Evolutionary conservation across 169 alveolate species (phyloP).

Genomic region (Plasmodium relictum): DNA sequence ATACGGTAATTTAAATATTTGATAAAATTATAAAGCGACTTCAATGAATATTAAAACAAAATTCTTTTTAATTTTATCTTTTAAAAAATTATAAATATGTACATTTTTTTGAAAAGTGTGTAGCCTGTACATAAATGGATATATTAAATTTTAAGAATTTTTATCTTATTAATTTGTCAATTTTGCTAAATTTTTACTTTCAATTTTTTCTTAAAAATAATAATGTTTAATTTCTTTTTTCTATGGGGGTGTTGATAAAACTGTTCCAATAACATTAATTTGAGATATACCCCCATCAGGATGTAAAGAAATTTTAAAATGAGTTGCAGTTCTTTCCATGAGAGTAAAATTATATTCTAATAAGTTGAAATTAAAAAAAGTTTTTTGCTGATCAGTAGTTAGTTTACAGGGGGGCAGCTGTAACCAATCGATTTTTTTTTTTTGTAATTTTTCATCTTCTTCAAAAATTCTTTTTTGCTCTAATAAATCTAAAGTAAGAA

Average conservation of each 20-base stretch:
- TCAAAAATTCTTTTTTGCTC: slow-evolving; percentile 71
- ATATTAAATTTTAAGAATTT: not conserved
- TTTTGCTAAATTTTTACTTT: no score
- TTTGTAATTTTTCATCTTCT: slow-evolving; percentile 67
- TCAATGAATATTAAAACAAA: no score
- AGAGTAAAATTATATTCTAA: slow-evolving; percentile 47
- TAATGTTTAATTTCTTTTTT: not conserved
- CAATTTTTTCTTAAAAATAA: not conserved
- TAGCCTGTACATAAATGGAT: not conserved
- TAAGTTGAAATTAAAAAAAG: slow-evolving; percentile 57
- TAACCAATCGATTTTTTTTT: slow-evolving; percentile 58
- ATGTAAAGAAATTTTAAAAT: slow-evolving; percentile 62
- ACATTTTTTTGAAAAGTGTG: not conserved
- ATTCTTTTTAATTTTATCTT: no score
- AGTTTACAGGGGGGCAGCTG: slow-evolving; percentile 65
- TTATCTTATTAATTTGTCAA: not conserved
- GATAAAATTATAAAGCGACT: no score
- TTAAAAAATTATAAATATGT: no score
- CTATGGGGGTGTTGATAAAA: slow-evolving; percentile 18
- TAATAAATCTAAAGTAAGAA: slow-evolving; percentile 64
- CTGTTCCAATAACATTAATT: slow-evolving; percentile 61
- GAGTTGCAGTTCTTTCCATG: slow-evolving; percentile 67
- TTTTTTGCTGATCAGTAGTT: slow-evolving; percentile 27
- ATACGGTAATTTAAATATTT: no score
- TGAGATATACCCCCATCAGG: slow-evolving; percentile 75